phyloP scores from a whole-genome alignment of 1,139 yeast species.

The Magnusiomyces suaveolens region DNA sequence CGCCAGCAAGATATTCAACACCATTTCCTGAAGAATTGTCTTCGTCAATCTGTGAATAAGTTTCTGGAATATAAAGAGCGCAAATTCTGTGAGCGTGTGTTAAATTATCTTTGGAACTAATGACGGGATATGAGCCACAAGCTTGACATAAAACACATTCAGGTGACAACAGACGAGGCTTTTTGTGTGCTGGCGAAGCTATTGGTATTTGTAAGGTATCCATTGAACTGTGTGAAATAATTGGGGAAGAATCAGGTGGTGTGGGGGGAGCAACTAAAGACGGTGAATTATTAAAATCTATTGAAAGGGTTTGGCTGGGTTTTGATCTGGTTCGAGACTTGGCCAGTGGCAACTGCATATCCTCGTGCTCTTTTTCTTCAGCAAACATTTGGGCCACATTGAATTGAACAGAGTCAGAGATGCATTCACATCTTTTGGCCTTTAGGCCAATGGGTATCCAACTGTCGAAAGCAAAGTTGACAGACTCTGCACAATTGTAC shows the following conservation, averaged over 20 bases:
- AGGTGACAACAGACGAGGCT: neutral
- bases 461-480: slow-evolving; percentile 72
- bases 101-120: slow-evolving; percentile 30
- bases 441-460: slow-evolving; percentile 64
- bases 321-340: neutral
- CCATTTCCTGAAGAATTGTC: neutral
- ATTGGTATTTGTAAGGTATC: neutral
- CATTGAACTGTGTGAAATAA: neutral
- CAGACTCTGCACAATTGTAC: slow-evolving; percentile 77
- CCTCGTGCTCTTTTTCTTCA: neutral
- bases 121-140: slow-evolving; percentile 25
- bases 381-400: slow-evolving; percentile 41
- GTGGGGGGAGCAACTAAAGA: neutral
- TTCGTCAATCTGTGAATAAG: slow-evolving; percentile 25
- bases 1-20: slow-evolving; percentile 3
- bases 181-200: neutral
- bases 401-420: slow-evolving; percentile 67
- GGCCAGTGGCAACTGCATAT: neutral
- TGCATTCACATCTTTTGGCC: slow-evolving; percentile 61
- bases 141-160: slow-evolving; percentile 47
- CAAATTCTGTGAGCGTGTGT: slow-evolving; percentile 43
- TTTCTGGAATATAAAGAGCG: slow-evolving; percentile 35
- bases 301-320: neutral
- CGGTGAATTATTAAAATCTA: neutral
- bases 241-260: neutral